These are phyloP conservation scores for Boletus smithii DNA, from an alignment of 1,284 basidiomycete species.

Conservation along the genomic window DNA sequence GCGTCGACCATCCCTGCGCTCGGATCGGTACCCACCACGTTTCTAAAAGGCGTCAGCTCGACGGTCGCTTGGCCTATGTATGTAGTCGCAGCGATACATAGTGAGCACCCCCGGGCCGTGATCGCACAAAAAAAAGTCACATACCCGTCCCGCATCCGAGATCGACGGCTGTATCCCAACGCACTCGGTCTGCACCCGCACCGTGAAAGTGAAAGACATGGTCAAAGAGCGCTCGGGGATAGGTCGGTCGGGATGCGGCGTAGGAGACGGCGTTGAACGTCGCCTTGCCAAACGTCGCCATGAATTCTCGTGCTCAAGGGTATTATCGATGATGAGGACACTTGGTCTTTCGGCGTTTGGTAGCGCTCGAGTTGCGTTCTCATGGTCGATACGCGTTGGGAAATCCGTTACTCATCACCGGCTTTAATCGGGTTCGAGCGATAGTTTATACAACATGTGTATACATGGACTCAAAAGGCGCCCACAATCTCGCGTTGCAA, in stretches of 20 bases:
- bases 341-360: neutral
- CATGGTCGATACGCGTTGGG: too few species aligned
- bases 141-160: constrained; percentile 82
- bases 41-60: constrained; percentile 58
- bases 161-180: constrained; percentile 63
- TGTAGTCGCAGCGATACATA: too few species aligned
- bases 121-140: constrained; percentile 28
- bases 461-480: too few species aligned
- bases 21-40: constrained; percentile 72
- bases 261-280: constrained; percentile 65
- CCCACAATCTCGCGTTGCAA: too few species aligned
- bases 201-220: constrained; percentile 59
- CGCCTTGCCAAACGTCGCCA: constrained; percentile 67
- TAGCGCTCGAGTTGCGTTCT: too few species aligned
- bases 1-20: constrained; percentile 68
- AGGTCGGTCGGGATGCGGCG: constrained; percentile 63
- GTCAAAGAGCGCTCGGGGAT: constrained; percentile 62
- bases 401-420: neutral
- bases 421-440: constrained; percentile 5
- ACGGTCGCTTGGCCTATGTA: constrained; percentile 66
- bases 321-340: neutral
- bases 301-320: constrained; percentile 24
- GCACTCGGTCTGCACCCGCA: constrained; percentile 26
- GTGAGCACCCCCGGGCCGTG: too few species aligned
- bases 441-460: neutral